Evolutionary conservation across 2,329 filamentous ascomycete genomes (phyloP).

Genomic region (Fusarium sp.): DNA sequence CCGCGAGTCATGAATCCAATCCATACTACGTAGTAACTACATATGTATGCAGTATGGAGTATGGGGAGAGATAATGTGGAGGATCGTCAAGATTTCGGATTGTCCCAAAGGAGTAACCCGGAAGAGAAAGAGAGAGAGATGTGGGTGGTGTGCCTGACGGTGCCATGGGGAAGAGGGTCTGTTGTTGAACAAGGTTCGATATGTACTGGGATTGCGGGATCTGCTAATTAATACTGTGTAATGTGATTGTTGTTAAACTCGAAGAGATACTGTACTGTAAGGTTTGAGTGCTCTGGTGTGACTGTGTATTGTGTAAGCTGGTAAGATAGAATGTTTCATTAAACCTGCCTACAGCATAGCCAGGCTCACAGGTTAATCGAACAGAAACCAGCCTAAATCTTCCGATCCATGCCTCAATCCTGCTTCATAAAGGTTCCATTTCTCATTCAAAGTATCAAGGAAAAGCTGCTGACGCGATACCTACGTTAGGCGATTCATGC

Average conservation of each 20-base stretch:
- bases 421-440: too few species aligned
- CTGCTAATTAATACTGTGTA: neutral
- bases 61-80: slow-evolving; percentile 23
- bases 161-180: slow-evolving; percentile 12
- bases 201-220: neutral
- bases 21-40: too few species aligned
- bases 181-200: neutral
- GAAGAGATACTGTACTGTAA: too few species aligned
- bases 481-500: too few species aligned
- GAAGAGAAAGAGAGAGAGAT: neutral
- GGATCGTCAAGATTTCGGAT: slow-evolving; percentile 33
- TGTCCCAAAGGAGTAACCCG: slow-evolving; percentile 40
- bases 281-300: too few species aligned
- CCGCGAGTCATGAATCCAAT: neutral
- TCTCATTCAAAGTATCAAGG: too few species aligned
- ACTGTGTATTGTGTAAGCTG: too few species aligned
- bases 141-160: neutral
- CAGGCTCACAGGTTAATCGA: too few species aligned
- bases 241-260: neutral
- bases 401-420: too few species aligned
- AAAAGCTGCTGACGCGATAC: too few species aligned
- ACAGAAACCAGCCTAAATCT: too few species aligned
- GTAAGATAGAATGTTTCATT: neutral
- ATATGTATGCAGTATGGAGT: too few species aligned
- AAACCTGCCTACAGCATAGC: neutral